These are phyloP conservation scores for Pichia sp. DNA, from an alignment of 1,139 yeast genomes.

Conservation along the genomic window DNA sequence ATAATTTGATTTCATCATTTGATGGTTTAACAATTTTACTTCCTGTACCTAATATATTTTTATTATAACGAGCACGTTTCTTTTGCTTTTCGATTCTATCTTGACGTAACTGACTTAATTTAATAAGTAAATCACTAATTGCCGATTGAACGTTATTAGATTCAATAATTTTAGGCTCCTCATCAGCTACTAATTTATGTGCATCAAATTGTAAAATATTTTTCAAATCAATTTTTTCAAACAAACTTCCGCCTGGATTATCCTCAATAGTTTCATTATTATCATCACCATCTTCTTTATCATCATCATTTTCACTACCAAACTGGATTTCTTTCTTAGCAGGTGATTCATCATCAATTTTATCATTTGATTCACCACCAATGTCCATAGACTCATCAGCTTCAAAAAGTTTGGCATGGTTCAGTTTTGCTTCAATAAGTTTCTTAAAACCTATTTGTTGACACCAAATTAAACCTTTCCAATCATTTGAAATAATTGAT, in stretches of 20 bases:
- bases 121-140: conserved; percentile 50
- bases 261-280: conserved; percentile 6
- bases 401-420: conserved; percentile 10
- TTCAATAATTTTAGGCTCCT: conserved; percentile 44
- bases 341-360: conserved; percentile 2
- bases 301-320: background rate
- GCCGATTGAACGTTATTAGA: conserved; percentile 45
- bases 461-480: conserved; percentile 70
- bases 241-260: conserved; percentile 8
- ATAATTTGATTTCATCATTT: conserved; percentile 42
- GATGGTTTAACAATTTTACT: conserved; percentile 29
- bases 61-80: conserved; percentile 10
- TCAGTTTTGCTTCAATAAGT: conserved; percentile 35
- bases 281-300: conserved; percentile 5
- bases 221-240: conserved; percentile 34
- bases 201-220: conserved; percentile 52
- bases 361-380: conserved; percentile 3
- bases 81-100: conserved; percentile 21
- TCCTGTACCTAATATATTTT: conserved; percentile 9
- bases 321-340: conserved; percentile 1
- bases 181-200: conserved; percentile 43
- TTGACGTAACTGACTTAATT: conserved; percentile 60
- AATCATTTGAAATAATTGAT: conserved; percentile 55
- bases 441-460: conserved; percentile 61
- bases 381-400: conserved; percentile 4